Evolutionary conservation across 306 rosid species (phyloP).

Genomic region (Inga laurina): DNA sequence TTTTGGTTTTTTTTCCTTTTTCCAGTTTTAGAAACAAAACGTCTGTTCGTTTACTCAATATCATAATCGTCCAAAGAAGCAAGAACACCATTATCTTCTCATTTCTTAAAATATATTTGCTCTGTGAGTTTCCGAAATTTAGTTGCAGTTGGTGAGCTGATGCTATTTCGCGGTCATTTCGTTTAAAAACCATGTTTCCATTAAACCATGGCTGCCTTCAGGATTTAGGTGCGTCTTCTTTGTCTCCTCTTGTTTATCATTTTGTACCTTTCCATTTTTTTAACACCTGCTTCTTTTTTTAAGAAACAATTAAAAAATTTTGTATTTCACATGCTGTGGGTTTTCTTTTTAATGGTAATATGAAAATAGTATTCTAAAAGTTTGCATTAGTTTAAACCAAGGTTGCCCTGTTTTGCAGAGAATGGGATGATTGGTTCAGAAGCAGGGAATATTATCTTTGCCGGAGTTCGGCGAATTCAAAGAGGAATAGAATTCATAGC

Average conservation of each 20-base stretch:
- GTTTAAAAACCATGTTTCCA: slow-evolving; percentile 40
- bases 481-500: slow-evolving; percentile 24
- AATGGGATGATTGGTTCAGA: slow-evolving; percentile 37
- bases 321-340: slow-evolving; percentile 12
- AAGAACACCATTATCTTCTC: not conserved
- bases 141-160: slow-evolving; percentile 59
- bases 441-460: slow-evolving; percentile 33
- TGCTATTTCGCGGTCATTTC: slow-evolving; percentile 39
- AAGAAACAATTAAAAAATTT: not conserved
- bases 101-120: not conserved
- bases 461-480: slow-evolving; percentile 25
- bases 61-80: not conserved
- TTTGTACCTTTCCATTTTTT: slow-evolving; percentile 11
- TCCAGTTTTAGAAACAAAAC: not conserved
- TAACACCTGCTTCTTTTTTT: slow-evolving; percentile 5
- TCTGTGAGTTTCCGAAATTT: slow-evolving; percentile 26
- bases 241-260: slow-evolving; percentile 51
- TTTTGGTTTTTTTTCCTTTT: not conserved
- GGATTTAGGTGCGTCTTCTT: slow-evolving; percentile 55
- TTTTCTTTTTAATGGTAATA: slow-evolving; percentile 3
- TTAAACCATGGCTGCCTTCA: slow-evolving; percentile 38
- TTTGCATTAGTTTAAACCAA: slow-evolving; percentile 38
- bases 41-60: slow-evolving; percentile 8
- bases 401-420: slow-evolving; percentile 45
- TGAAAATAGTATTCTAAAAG: slow-evolving; percentile 6